Evolutionary conservation across 2,329 filamentous ascomycete species (phyloP).

Genomic region (Karstenula rhodostoma): DNA sequence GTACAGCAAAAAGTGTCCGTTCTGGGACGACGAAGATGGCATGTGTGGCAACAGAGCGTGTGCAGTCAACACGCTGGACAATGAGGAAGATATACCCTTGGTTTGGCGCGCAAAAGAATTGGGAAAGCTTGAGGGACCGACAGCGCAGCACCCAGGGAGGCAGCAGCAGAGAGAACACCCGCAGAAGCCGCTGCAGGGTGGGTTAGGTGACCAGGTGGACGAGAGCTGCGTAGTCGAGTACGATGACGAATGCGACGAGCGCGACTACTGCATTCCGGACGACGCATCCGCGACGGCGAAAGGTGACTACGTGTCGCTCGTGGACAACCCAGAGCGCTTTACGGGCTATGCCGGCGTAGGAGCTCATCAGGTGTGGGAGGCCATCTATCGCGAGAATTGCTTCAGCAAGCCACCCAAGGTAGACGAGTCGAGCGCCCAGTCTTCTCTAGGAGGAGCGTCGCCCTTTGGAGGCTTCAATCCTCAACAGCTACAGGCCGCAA

Average conservation of each 20-base stretch:
- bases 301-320: constrained; percentile 94
- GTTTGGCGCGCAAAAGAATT: constrained; percentile 93
- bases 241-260: constrained; percentile 94
- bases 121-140: constrained; percentile 89
- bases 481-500: constrained; percentile 62
- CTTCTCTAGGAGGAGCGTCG: constrained; percentile 47
- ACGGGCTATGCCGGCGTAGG: constrained; percentile 90
- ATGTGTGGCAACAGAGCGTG: constrained; percentile 98
- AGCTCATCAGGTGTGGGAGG: constrained; percentile 91
- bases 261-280: constrained; percentile 96
- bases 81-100: constrained; percentile 90
- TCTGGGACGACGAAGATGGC: constrained; percentile 91
- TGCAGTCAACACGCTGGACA: constrained; percentile 92
- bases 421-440: constrained; percentile 46
- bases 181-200: constrained; percentile 78
- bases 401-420: constrained; percentile 66
- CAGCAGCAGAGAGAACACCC: constrained; percentile 75
- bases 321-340: constrained; percentile 93
- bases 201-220: constrained; percentile 83
- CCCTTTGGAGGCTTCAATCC: constrained; percentile 54
- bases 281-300: constrained; percentile 87
- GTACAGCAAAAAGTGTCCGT: constrained; percentile 93
- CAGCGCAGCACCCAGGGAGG: constrained; percentile 85
- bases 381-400: constrained; percentile 97
- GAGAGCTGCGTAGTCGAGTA: constrained; percentile 98